phyloP scores from a whole-genome alignment of 2,329 filamentous ascomycete genomes.

The Coleophoma crateriformis region DNA sequence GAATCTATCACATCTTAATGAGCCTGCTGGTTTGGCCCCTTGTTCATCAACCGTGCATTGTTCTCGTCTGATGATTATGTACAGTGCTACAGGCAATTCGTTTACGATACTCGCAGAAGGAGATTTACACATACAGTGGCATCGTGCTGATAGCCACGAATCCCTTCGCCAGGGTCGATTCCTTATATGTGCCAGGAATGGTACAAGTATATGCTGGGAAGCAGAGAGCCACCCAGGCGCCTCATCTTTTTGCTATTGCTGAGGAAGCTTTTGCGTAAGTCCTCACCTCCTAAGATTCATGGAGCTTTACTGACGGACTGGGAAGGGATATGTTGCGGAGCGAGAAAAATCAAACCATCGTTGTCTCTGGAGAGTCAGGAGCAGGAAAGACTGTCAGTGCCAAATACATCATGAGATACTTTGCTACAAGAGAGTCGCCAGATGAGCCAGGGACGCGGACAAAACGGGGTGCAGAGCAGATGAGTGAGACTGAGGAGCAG shows the following conservation, averaged over 20 bases:
- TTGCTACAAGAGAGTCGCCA: conserved; percentile 92
- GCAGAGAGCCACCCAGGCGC: conserved; percentile 91
- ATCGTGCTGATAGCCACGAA: conserved; percentile 98
- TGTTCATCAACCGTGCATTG: neutral
- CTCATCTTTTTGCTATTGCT: conserved; percentile 96
- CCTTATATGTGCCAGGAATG: conserved; percentile 97
- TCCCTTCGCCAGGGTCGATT: conserved; percentile 95
- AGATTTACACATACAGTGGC: conserved; percentile 99
- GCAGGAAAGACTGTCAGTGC: conserved; percentile 98
- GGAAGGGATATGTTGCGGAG: conserved; percentile 92
- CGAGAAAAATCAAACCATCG: conserved; percentile 93
- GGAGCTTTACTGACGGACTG: too few relatives aligned
- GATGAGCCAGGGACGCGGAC: conserved; percentile 75
- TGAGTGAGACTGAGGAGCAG: conserved; percentile 98
- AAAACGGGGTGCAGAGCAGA: conserved; percentile 70
- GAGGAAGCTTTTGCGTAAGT: conserved; percentile 95
- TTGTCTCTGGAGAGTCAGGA: conserved; percentile 98
- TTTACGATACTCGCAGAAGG: conserved; percentile 93
- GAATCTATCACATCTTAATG: conserved; percentile 95
- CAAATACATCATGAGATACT: conserved; percentile 99
- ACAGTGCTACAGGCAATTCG: conserved; percentile 95
- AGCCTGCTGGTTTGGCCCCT: conserved; percentile 74
- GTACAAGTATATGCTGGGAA: conserved; percentile 99
- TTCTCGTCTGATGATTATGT: conserved; percentile 10
- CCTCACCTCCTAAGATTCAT: neutral